Base-by-base conservation (phyloP, 2,329 filamentous ascomycete genomes). In the Rasamsonia emersonii region DNA sequence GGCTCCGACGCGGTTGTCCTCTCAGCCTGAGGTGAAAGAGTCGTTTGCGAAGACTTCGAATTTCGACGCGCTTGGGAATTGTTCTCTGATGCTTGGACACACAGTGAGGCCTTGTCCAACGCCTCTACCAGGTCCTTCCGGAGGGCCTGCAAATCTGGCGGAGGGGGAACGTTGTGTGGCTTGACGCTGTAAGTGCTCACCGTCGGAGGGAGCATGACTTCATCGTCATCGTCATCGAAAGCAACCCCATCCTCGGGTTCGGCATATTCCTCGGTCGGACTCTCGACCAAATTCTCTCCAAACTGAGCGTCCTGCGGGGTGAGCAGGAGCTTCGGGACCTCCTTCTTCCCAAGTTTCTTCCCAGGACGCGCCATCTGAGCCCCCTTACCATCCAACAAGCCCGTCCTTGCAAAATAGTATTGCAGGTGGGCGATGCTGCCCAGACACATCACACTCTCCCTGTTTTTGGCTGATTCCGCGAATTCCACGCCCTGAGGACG, bases 381-480 rank as follows among this genome's bases (percentile, higher is more conserved):
- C 20, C 88, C 89, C 56, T 95, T 95, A 35, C 89, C 86, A 52
- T 98, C 91, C 30, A 98, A 65, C 42, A 98, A 64, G 4, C 91
- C 91, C 1, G 91, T 98, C 38, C 91, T 73, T 20, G 91, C 89
- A 64, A 98, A 98, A 62, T 96, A 98, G 63, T 96, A 94, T 60
- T 98, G 91, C 51, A 98, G 68, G 64, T 98, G 91, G 35, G 88
- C 86, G 49, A 98, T 98, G 59, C 88, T 95, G 33, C 91, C 91
- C 40, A 98, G 64, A 52, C 86, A 94, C 75, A 96, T 81, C 43
- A 98, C 91, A 54, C 88, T 95, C 58, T 98, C 89, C 41, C 91
- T 74, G 30, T 86, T 86, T 53, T 78, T 79, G 28, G 91, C 91
- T 35, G 88, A 95, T 38, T 83, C 82, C 16, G 91, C 85, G 57